These are phyloP conservation scores for Tetrahymena malaccensis DNA, from an alignment of 73 alveolate species.

Conservation along the genomic window DNA sequence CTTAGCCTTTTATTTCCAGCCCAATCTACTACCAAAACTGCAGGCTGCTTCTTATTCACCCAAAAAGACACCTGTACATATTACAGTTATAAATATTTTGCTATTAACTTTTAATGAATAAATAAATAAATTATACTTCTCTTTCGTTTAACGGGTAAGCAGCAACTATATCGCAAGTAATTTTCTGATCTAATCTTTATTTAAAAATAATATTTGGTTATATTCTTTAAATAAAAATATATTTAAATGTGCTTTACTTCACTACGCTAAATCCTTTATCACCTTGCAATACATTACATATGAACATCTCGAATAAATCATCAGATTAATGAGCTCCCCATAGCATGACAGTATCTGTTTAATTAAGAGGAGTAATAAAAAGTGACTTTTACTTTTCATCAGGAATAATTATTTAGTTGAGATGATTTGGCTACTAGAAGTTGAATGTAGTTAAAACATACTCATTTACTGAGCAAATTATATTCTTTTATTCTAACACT, in stretches of 20 bases:
- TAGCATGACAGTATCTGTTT: neutral
- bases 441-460: neutral
- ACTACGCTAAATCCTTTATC: neutral
- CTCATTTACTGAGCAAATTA: neutral
- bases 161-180: neutral
- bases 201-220: neutral
- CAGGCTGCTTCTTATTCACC: neutral
- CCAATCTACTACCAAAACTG: neutral
- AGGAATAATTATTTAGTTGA: neutral
- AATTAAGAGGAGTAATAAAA: neutral
- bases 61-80: neutral
- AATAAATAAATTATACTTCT: neutral
- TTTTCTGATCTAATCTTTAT: neutral
- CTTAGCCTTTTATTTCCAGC: neutral
- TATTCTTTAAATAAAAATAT: neutral
- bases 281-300: neutral
- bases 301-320: neutral
- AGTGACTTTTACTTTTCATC: neutral
- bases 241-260: neutral
- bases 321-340: neutral
- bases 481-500: neutral
- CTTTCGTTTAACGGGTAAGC: neutral
- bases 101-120: neutral
- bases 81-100: neutral
- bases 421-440: neutral